These are phyloP conservation scores for Monilinia laxa DNA, from an alignment of 2,329 filamentous ascomycete species.

Conservation along the genomic window DNA sequence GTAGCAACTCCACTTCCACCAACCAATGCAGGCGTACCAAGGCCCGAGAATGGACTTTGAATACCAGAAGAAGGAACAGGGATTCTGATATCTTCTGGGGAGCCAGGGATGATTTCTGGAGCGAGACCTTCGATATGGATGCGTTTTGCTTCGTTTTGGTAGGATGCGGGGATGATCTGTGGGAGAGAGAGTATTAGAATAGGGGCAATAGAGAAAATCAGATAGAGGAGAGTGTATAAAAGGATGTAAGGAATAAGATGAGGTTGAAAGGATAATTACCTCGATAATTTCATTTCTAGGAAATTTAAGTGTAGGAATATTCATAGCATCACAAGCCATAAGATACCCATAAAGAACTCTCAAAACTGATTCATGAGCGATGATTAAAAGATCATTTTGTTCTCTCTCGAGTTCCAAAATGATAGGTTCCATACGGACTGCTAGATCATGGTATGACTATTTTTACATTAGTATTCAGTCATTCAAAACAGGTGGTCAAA, in stretches of 20 bases:
- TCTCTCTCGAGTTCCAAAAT: conserved; percentile 96
- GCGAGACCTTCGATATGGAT: conserved; percentile 76
- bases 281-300: conserved; percentile 97
- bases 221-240: conserved; percentile 3
- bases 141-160: conserved; percentile 92
- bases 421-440: conserved; percentile 95
- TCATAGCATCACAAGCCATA: conserved; percentile 95
- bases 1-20: background rate
- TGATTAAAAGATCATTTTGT: conserved; percentile 96
- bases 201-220: too few relatives aligned
- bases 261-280: conserved; percentile 44
- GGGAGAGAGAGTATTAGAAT: background rate
- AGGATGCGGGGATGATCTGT: conserved; percentile 88
- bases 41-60: conserved; percentile 35
- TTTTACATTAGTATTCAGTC: background rate
- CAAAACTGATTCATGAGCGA: conserved; percentile 96
- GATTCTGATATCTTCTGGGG: conserved; percentile 78
- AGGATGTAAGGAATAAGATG: background rate
- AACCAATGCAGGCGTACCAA: conserved; percentile 30
- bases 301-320: conserved; percentile 90
- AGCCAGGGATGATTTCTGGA: conserved; percentile 66
- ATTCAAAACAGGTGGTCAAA: background rate
- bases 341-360: conserved; percentile 95
- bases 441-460: conserved; percentile 95
- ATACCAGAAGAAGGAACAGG: conserved; percentile 63